Conservation (phyloP, 2,329 filamentous ascomycete genomes). For the Cercospora janseana region DNA sequence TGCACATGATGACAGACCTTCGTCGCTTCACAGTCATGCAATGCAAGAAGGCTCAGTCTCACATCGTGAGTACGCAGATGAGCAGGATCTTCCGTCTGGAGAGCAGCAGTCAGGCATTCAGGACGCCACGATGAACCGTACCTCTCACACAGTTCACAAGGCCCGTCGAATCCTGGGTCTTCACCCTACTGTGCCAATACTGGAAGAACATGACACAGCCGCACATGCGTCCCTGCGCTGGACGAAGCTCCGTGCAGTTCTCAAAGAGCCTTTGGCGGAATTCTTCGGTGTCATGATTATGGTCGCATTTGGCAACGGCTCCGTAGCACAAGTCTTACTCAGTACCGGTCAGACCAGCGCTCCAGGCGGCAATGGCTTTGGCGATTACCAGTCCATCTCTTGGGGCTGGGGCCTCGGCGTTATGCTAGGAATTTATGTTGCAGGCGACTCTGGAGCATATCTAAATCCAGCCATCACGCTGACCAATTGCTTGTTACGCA, state of each 20-base stretch:
- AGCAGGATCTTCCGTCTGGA: conserved; percentile 13
- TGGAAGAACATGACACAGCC: conserved; percentile 43
- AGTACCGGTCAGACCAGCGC: conserved; percentile 40
- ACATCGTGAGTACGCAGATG: conserved; percentile 13
- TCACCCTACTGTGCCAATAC: conserved; percentile 42
- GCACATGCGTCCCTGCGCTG: conserved; percentile 40
- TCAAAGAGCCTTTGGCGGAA: conserved; percentile 47
- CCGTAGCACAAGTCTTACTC: conserved; percentile 46
- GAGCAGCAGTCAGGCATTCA: conserved; percentile 8
- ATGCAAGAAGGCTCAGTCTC: neutral
- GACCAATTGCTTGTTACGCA: conserved; percentile 65
- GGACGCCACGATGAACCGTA: conserved; percentile 11
- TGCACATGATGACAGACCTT: neutral
- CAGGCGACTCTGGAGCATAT: conserved; percentile 36
- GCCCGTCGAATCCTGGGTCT: conserved; percentile 35
- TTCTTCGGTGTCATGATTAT: conserved; percentile 46
- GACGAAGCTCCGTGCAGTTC: conserved; percentile 36
- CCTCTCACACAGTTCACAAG: conserved; percentile 13
- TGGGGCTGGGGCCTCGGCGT: conserved; percentile 59
- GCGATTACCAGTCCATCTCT: conserved; percentile 43
- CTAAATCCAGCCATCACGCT: conserved; percentile 67
- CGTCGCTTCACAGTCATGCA: conserved; percentile 10
- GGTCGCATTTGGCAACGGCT: conserved; percentile 47
- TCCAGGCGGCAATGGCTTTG: conserved; percentile 45
- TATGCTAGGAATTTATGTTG: conserved; percentile 58